Evolutionary conservation across 2,329 filamentous ascomycete genomes (phyloP), one percentile per base, ranked within the genome.

Genomic region (Cercospora zeae-maydis): DNA sequence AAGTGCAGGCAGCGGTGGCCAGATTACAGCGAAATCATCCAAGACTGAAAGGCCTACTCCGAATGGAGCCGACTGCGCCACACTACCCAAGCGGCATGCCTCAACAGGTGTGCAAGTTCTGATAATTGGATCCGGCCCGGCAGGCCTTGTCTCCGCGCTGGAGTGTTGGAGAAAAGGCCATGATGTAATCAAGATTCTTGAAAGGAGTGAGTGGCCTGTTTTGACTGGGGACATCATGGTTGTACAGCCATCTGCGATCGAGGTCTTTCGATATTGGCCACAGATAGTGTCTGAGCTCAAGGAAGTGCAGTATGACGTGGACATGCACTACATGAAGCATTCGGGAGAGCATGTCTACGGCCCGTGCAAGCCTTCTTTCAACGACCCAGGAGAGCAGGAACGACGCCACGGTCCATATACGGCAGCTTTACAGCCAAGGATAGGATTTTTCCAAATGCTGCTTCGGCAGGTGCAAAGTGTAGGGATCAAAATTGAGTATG

Each of bases 401-500:
- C 39, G 39, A 45, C 39, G 39, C 1, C 16, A 19, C 19, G 39
- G 39, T 4, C 39, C 39, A 10, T 45, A 45, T 6, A 45, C 39
- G 1, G 39, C 39, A 1, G 39, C 39, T 10, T 4, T 45, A 13
- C 39, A 45, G 39, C 39, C 39, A 21, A 45, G 39, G 19, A 45
- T 45, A 10, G 39, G 39, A 21, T 45, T 45, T 21, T 45, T 45
- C 9, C 39, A 45, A 19, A 45, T 45, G 39, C 39, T 45, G 39
- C 3, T 45, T 3, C 39, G 39, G 11, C 39, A 45, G 21, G 39
- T 45, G 4, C 9, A 45, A 16, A 45, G 39, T 19, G 39, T 45
- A 0, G 72, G 73, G 4, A 71, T 76, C 2, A 72, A 75, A 30
- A 67, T 76, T n/a, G 60, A 71, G 16, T 65, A 75, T 56, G 72